Evolutionary conservation across 768 basidiomycete genomes (phyloP), one percentile per base, ranked within the genome.

Genomic region (Rhodotorula diobovata): DNA sequence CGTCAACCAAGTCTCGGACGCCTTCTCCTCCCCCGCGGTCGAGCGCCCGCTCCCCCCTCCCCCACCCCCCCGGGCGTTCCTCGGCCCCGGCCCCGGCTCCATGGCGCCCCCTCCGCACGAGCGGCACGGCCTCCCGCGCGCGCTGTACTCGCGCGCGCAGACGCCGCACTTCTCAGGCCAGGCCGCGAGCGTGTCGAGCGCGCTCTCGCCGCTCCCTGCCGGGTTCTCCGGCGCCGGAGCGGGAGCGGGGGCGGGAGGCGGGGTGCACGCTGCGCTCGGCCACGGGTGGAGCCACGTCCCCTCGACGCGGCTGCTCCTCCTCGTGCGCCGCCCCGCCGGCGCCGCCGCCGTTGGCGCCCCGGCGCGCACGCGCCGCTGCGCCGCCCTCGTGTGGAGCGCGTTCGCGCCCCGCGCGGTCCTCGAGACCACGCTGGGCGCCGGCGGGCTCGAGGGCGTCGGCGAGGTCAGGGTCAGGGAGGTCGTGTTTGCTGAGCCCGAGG

Each of bases 1-100:
- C 59, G 81, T 98, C 62, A 97, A 97, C 81, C 91, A 94, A 80
- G 93, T 94, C 11, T 84, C 86, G 25, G 92, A 94, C 78, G 87
- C 86, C n/a, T 88, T 91, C 70, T 5, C 45, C 45, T 12, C 23
- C 48, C 80, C 86, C 39, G 56, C 46, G 32, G 41, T 60, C 0
- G 71, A 32, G 9, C 10, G 67, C 0, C 48, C 55, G 21, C 37
- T 71, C 21, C 66, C 66, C 34, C 63, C 60, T n/a, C n/a, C n/a
- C 0, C 48, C 55, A 15, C 37, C 67, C 21, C 66, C 66, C 34
- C 63, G 55, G 34, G 37, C 43, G 23, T 60, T 73, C 16, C 39
- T 66, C 59, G 61, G 55, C 32, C 2, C 32, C 30, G 34, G 9
- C 32, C 16, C 30, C 28, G 12, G 28, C 30, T n/a, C 11, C 53